These are phyloP conservation scores for Dendrobium nobile DNA, from an alignment of 106 monocot genomes.

Conservation along the genomic window DNA sequence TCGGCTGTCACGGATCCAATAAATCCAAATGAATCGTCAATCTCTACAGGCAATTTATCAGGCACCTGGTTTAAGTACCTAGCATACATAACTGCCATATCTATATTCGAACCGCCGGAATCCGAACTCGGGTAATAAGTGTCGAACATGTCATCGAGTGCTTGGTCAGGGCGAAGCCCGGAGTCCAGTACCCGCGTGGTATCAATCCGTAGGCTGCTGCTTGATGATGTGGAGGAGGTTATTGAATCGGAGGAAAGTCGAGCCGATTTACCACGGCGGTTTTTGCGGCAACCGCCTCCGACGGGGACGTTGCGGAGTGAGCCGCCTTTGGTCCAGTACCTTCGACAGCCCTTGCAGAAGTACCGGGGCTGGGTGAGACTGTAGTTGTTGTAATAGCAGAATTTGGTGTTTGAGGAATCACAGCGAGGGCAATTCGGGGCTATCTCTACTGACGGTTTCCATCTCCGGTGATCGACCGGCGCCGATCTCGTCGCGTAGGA, in stretches of 20 bases:
- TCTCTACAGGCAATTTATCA: background rate
- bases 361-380: slow-evolving; percentile 40
- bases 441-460: slow-evolving; percentile 41
- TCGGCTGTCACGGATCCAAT: background rate
- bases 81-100: slow-evolving; percentile 13
- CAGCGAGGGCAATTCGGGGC: slow-evolving; percentile 48
- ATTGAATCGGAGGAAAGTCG: background rate
- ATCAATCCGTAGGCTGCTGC: background rate
- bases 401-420: slow-evolving; percentile 47
- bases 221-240: background rate
- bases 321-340: slow-evolving; percentile 31
- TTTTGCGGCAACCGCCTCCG: slow-evolving; percentile 21
- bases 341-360: slow-evolving; percentile 30
- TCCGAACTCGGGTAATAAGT: background rate
- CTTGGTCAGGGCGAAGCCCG: slow-evolving; percentile 14
- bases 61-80: slow-evolving; percentile 11
- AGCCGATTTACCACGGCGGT: slow-evolving; percentile 10
- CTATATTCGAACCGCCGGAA: background rate
- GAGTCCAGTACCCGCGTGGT: background rate
- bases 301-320: slow-evolving; percentile 18
- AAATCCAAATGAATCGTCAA: background rate
- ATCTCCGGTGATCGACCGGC: slow-evolving; percentile 4
- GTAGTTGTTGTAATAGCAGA: slow-evolving; percentile 57
- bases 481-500: slow-evolving; percentile 5
- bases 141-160: slow-evolving; percentile 9